A percentile compares a stretch with the other conserved stretches of the same genome.
Conservation (phyloP, 352 stramenopile species). For the Globisporangium barbulae region DNA sequence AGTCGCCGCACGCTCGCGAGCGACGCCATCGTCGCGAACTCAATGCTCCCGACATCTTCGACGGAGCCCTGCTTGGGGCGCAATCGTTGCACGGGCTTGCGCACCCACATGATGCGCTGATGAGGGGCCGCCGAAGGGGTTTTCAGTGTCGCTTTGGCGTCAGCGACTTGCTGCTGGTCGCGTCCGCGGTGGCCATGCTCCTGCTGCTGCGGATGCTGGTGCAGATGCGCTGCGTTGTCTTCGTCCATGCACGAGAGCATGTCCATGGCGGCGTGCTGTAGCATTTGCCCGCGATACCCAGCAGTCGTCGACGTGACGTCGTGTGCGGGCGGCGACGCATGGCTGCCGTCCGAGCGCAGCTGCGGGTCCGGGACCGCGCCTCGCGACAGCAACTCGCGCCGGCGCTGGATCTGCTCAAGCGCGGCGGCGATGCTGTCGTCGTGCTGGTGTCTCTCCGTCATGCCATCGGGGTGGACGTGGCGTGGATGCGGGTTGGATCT, state of each 20-base stretch:
- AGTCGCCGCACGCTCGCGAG: constrained; percentile 25
- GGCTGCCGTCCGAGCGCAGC: not conserved
- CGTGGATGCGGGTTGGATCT: not conserved
- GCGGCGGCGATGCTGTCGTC: constrained; percentile 6
- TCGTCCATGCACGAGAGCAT: not conserved
- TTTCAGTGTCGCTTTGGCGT: not conserved
- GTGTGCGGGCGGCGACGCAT: not conserved
- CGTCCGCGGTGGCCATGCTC: not conserved
- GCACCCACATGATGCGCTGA: constrained; percentile 22
- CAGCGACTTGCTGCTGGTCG: not conserved
- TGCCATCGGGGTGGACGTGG: not conserved
- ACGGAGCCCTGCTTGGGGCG: not conserved
- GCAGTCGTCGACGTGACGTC: not conserved
- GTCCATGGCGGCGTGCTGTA: constrained; percentile 9
- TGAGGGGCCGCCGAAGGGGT: not conserved
- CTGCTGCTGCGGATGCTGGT: not conserved
- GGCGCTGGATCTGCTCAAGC: constrained; percentile 22
- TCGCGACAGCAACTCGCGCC: constrained; percentile 15
- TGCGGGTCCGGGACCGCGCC: constrained; percentile 9
- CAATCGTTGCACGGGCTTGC: constrained; percentile 17
- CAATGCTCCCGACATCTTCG: constrained; percentile 20
- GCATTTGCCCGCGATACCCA: constrained; percentile 3
- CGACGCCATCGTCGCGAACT: constrained; percentile 24
- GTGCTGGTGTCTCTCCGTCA: not conserved
- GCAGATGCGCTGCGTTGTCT: not conserved